Evolutionary conservation across 495 filamentous ascomycete species (phyloP).

Genomic region (Cairneyella variabilis): DNA sequence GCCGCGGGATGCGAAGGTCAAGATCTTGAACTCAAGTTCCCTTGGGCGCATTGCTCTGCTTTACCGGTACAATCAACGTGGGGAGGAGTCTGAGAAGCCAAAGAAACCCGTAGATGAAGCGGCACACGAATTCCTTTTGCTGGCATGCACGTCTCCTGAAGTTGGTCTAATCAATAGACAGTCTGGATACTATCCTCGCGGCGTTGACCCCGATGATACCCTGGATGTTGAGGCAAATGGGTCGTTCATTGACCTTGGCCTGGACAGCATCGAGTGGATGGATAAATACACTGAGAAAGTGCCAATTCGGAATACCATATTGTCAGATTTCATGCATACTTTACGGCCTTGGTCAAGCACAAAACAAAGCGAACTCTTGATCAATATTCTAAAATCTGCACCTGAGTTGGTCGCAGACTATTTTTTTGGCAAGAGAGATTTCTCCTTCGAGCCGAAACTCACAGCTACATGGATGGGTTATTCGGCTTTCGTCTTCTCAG

Average conservation of each 20-base stretch:
- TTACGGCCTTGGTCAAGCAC: constrained; percentile 79
- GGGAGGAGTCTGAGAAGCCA: constrained; percentile 7
- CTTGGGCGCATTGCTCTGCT: constrained; percentile 68
- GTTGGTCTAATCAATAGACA: constrained; percentile 66
- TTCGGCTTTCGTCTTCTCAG: constrained; percentile 77
- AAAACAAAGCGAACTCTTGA: constrained; percentile 75
- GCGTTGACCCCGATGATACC: constrained; percentile 51
- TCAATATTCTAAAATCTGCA: constrained; percentile 71
- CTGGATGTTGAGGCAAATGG: constrained; percentile 35
- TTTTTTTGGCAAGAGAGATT: constrained; percentile 73
- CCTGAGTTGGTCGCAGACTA: constrained; percentile 85
- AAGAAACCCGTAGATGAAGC: constrained; percentile 47
- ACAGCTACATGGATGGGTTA: constrained; percentile 93
- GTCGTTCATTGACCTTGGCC: constrained; percentile 58
- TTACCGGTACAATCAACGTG: constrained; percentile 54
- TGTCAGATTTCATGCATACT: constrained; percentile 72
- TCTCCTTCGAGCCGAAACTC: constrained; percentile 85
- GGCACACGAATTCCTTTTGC: constrained; percentile 67
- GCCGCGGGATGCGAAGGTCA: constrained; percentile 64
- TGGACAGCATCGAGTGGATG: constrained; percentile 65
- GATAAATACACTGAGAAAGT: constrained; percentile 60
- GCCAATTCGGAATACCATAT: constrained; percentile 68
- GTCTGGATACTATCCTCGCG: constrained; percentile 70
- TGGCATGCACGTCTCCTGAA: constrained; percentile 65
- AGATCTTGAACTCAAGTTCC: constrained; percentile 65